Evolutionary conservation across 2,329 filamentous ascomycete genomes (phyloP).

Genomic region (Curvularia sp.): DNA sequence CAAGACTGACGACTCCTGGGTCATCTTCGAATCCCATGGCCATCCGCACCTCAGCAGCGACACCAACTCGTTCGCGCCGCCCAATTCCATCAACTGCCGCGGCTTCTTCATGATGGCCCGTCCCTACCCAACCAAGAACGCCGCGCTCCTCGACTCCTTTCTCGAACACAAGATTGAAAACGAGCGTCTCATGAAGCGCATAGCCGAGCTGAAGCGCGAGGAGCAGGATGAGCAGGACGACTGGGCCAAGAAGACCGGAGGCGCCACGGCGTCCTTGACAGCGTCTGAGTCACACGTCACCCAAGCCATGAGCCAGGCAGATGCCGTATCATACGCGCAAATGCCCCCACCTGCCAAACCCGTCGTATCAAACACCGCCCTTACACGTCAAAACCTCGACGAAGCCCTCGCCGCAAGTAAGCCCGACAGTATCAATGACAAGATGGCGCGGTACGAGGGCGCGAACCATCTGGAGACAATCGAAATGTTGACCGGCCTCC

Average conservation of each 20-base stretch:
- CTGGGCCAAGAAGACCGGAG: constrained; percentile 66
- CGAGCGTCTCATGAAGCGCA: constrained; percentile 81
- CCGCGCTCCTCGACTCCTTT: constrained; percentile 85
- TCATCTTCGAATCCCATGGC: constrained; percentile 89
- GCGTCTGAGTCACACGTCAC: constrained; percentile 52
- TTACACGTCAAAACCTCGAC: constrained; percentile 83
- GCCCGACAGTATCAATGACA: constrained; percentile 80
- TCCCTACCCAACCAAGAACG: constrained; percentile 88
- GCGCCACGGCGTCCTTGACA: constrained; percentile 48
- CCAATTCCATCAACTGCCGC: constrained; percentile 71
- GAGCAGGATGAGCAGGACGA: constrained; percentile 81
- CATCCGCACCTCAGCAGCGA: constrained; percentile 85
- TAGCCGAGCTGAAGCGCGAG: constrained; percentile 83
- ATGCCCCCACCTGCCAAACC: constrained; percentile 74
- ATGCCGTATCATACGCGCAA: constrained; percentile 55
- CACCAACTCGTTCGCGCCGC: constrained; percentile 67
- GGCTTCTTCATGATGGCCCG: constrained; percentile 94
- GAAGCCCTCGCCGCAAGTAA: constrained; percentile 70
- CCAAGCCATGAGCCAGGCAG: constrained; percentile 46
- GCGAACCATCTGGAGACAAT: constrained; percentile 80
- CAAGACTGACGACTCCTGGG: constrained; percentile 75
- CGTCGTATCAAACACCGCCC: constrained; percentile 67
- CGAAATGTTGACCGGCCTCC: constrained; percentile 88
- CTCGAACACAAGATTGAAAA: constrained; percentile 98
- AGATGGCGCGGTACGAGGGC: constrained; percentile 82